Evolutionary conservation across 2,329 filamentous ascomycete species (phyloP).

Genomic region (Verticillium nonalfalfae): DNA sequence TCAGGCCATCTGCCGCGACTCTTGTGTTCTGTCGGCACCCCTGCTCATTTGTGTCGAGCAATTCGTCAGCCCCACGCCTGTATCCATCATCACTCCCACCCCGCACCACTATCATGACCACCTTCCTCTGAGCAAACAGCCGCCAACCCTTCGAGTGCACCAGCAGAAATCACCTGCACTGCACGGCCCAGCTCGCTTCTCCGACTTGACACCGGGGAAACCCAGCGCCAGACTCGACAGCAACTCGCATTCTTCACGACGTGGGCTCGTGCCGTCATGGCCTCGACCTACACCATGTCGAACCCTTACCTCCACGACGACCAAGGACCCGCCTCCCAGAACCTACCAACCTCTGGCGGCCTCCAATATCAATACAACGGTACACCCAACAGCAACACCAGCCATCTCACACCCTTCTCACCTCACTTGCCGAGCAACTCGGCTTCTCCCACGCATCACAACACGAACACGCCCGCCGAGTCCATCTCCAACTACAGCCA

Average conservation of each 20-base stretch:
- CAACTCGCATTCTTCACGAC: neutral
- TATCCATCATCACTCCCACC: neutral
- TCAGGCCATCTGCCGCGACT: neutral
- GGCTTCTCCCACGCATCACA: constrained; percentile 29
- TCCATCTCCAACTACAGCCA: constrained; percentile 37
- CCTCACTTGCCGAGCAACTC: constrained; percentile 32
- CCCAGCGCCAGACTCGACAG: neutral
- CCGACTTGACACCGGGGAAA: neutral
- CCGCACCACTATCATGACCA: neutral
- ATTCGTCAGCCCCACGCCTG: neutral
- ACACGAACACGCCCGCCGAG: constrained; percentile 41
- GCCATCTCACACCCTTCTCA: constrained; percentile 35
- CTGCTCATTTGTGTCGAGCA: neutral
- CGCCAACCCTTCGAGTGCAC: neutral
- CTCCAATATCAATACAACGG: constrained; percentile 17
- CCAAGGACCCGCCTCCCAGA: constrained; percentile 20
- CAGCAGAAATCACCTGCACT: neutral
- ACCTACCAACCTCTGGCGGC: constrained; percentile 16
- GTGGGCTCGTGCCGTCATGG: constrained; percentile 23
- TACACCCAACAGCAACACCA: constrained; percentile 26
- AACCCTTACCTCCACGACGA: constrained; percentile 32
- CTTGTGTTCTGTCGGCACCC: neutral
- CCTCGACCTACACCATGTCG: constrained; percentile 35
- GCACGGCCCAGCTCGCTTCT: neutral
- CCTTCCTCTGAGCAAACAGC: neutral